Base-by-base conservation (phyloP, 2,329 filamentous ascomycete genomes). In the Fusarium buxicola region DNA sequence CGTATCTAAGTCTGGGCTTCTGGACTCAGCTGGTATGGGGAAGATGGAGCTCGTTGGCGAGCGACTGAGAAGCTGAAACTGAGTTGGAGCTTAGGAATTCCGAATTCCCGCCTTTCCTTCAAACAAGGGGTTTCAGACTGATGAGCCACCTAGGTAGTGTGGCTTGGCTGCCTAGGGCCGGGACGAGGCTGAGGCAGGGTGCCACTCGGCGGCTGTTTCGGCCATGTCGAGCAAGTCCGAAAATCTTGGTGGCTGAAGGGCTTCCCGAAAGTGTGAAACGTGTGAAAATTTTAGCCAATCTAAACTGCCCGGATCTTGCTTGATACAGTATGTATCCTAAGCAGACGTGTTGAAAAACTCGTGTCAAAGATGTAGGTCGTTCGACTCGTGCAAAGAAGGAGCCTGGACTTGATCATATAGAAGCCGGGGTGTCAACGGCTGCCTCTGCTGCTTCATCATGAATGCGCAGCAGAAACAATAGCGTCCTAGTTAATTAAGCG, bases 31-130 rank as follows among this genome's bases (percentile, higher is more conserved):
- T 47, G 44, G 30, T 35, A 49, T 39, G 46, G 46, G 46, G 46
- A 39, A 39, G 34, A 24, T 12, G 34, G 16, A 35, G 15, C 18
- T 28, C 41, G 30, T 35, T 34, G 31, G 48, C 27, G 38, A 63
- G 48, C 21, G 54, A 54, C 44, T 36, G 30, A 40, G 34, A 62
- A 65, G 57, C 60, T 64, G 61, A 65, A 65, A 64, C 60, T 49
- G 21, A 48, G 58, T 6, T 53, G 58, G 58, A 44, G 47, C 58
- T 32, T 30, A 32, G 24, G 51, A 49, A 36, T 65, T 44, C 27
- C 47, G 46, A 28, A 34, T 28, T 39, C 47, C 21, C 51, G 48
- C 18, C 16, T 21, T 31, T 45, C 57, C 44, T 35, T 39, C 47
- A 54, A 36, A 30, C 60, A 53, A 64, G 51, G 56, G 57, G 46